Evolutionary conservation across 495 filamentous ascomycete species (phyloP).

Genomic region (Talaromyces stipitatus): DNA sequence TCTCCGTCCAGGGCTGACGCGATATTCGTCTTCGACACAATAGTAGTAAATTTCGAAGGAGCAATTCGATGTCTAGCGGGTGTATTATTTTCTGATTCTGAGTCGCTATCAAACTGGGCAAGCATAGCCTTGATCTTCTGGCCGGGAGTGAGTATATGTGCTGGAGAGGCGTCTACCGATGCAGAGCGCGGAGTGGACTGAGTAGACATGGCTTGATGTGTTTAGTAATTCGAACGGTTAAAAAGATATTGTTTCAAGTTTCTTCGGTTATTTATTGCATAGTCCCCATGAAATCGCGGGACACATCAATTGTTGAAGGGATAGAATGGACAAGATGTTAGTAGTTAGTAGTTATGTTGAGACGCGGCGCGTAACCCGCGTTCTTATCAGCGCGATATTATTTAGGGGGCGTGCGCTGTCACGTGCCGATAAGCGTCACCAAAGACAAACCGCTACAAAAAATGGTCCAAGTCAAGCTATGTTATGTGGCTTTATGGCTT

Average conservation of each 20-base stretch:
- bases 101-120: constrained; percentile 52
- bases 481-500: not conserved
- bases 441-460: not conserved
- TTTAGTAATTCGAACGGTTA: not conserved
- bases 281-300: not conserved
- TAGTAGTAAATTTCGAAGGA: constrained; percentile 1
- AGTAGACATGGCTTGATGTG: constrained; percentile 23
- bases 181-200: constrained; percentile 34
- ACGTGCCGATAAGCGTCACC: not conserved
- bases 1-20: constrained; percentile 11
- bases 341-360: not conserved
- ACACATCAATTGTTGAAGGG: not conserved
- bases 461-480: not conserved
- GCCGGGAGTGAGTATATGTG: constrained; percentile 51
- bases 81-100: constrained; percentile 40
- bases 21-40: not conserved
- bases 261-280: not conserved
- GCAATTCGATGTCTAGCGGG: constrained; percentile 10
- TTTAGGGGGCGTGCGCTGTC: not conserved
- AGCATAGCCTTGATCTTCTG: constrained; percentile 65
- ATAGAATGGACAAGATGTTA: not conserved
- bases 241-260: not conserved
- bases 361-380: constrained; percentile 2
- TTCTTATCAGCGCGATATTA: not conserved
- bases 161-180: constrained; percentile 25